These are phyloP conservation scores for Jasminum sambac DNA, from an alignment of 257 asterid genomes.

Conservation along the genomic window DNA sequence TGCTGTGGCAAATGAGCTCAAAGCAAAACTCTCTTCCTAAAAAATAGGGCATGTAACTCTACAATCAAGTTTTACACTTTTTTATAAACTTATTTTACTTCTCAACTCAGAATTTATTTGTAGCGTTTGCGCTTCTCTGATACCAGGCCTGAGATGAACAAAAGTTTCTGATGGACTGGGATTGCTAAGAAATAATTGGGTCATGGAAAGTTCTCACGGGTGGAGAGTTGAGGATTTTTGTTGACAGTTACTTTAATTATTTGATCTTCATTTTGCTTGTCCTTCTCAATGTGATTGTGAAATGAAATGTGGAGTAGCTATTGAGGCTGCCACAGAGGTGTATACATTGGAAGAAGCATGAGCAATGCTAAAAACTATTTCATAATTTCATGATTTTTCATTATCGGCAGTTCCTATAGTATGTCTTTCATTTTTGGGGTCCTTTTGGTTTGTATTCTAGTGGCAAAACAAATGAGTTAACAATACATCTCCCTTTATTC, in stretches of 20 bases:
- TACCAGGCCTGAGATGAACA: constrained; percentile 33
- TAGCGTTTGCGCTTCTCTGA: constrained; percentile 17
- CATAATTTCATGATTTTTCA: neutral
- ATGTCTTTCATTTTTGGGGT: neutral
- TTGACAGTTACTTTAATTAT: constrained; percentile 38
- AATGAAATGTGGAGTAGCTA: constrained; percentile 7
- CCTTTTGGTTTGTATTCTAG: neutral
- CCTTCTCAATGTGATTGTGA: constrained; percentile 11
- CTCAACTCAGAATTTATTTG: neutral
- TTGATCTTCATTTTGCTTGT: constrained; percentile 34
- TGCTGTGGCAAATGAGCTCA: constrained; percentile 86
- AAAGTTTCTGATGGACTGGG: constrained; percentile 17
- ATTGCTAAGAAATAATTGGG: constrained; percentile 30
- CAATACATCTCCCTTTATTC: neutral
- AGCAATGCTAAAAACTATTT: neutral
- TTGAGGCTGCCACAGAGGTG: neutral
- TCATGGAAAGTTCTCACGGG: neutral
- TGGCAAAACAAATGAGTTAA: neutral
- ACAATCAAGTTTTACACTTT: neutral
- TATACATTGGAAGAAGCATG: constrained; percentile 11
- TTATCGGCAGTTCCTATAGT: neutral
- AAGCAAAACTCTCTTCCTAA: constrained; percentile 62
- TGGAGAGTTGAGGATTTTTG: neutral
- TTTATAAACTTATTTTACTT: neutral
- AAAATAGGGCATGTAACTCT: constrained; percentile 31